Evolutionary conservation across 1,139 yeast species (phyloP), one percentile per base, ranked within the genome.

Genomic region (Kodamaea alishanica): DNA sequence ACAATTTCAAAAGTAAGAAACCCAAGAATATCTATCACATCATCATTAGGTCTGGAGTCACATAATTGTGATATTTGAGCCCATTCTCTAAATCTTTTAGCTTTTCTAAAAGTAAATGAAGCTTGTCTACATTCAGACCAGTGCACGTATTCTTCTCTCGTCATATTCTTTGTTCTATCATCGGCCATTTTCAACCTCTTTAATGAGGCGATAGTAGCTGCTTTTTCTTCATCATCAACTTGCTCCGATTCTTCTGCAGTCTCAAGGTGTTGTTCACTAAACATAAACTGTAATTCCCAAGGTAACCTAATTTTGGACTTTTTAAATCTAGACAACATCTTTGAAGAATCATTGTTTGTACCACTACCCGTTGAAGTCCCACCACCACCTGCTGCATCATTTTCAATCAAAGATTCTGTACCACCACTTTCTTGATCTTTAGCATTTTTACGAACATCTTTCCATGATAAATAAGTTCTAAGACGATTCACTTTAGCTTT

Each of bases 101-200:
- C 87, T 60, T 94, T 92, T 52, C 97, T 74, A 55, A 89, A 92
- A 0, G 98, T 94, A 58, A 92, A 94, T 41, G 95, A 83, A 1
- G 98, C 98, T 60, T 92, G 98, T 48, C 99, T 78, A 64, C 98
- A 92, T 58, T 92, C 99, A 9, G 96, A 85, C 97, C 97, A 92
- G 60, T 94, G 98, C 11, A 90, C 98, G 53, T 92, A 92, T 58
- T 92, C 98, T 55, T 92, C 97, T 52, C 83, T 81, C 0, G 98
- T 92, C 99, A 92, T 94, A 49, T 84, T 78, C 49, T 73, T 78
- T 0, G 99, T 92, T 48, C 98, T 72, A 43, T 92, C 97, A 60
- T 92, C 99, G 3, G 97, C 97, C 67, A 79, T 82, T 55, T 89
- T 89, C 49, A 92, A 72, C 43, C 97, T 69, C 58, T 89, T 89